Evolutionary conservation across 2,329 filamentous ascomycete species (phyloP), one percentile per base, ranked within the genome.

Genomic region (Akanthomyces uredinophilus): DNA sequence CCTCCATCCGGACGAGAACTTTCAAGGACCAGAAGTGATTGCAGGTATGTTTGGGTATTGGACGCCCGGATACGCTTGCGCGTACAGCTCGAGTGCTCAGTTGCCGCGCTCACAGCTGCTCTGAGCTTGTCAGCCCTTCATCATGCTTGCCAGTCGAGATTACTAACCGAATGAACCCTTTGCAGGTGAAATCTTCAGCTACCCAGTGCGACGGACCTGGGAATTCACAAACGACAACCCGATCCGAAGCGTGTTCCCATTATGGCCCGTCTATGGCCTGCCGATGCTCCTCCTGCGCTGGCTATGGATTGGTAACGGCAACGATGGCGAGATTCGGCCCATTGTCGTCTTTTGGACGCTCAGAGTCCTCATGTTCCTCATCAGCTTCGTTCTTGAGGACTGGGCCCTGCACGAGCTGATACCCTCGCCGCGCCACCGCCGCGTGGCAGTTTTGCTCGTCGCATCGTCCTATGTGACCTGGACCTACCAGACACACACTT

Each of bases 401-500:
- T 98, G 95, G 94, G 95, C 95, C 13, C 85, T 99, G 63, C 87
- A 96, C 78, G 95, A 99, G 75, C 82, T 98, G 66, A 87, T 97
- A 61, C 86, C 87, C 65, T 89, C 89, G 44, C 87, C 87, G 65
- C 87, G 87, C 64, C 81, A 85, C 70, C 87, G 92, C 65, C 85
- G 85, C 68, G 80, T 89, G 61, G 91, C 92, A 11, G 85, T 96
- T 50, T 81, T 96, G 51, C 82, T 99, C 62, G 90, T 97, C 64
- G 92, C 94, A 51, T 98, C 94, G 32, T 97, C 92, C 29, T 99
- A 98, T 77, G 94, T 97, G 68, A 99, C 95, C 53, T 99, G 95
- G 94, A 97, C 94, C 50, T 96, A 94, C 77, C 95, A 99, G 77
- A 95, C 92, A 20, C 95, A 99, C 76, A 98, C 95, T 14, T 98